A percentile compares a stretch with the other conserved stretches of the same genome.
Conservation (phyloP, 805 yeast species). For the Candida corydali region DNA sequence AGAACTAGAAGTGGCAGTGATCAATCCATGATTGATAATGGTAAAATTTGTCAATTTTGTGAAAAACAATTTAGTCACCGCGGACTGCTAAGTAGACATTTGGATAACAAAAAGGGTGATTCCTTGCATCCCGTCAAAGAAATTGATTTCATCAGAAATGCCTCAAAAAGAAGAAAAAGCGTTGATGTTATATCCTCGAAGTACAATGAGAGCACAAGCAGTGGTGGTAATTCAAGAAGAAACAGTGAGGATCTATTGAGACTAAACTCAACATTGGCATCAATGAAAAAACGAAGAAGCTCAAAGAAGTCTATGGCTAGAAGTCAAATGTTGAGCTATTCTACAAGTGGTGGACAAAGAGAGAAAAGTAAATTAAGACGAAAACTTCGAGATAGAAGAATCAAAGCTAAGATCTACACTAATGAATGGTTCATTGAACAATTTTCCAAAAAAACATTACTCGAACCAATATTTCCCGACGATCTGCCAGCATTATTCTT, state of each 20-base stretch:
- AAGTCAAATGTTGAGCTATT: constrained; percentile 8
- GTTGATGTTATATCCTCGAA: constrained; percentile 1
- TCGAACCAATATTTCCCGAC: neutral
- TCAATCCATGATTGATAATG: neutral
- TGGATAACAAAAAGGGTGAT: constrained; percentile 54
- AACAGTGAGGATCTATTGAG: neutral
- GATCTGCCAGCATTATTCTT: constrained; percentile 7
- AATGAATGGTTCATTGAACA: constrained; percentile 13
- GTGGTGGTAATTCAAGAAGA: neutral
- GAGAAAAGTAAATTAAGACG: constrained; percentile 44
- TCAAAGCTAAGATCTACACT: constrained; percentile 29
- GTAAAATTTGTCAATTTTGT: constrained; percentile 49
- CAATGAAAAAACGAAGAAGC: constrained; percentile 34
- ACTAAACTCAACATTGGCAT: neutral
- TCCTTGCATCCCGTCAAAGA: constrained; percentile 46
- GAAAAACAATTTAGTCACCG: constrained; percentile 51
- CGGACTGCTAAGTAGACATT: constrained; percentile 58
- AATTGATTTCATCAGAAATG: constrained; percentile 38
- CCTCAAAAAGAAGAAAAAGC: constrained; percentile 2
- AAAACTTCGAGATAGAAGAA: constrained; percentile 37
- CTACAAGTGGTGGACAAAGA: constrained; percentile 15
- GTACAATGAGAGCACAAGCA: neutral
- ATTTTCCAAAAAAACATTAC: constrained; percentile 9
- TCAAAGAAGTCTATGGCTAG: constrained; percentile 42
- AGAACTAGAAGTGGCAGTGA: constrained; percentile 4